Evolutionary conservation across 2,329 filamentous ascomycete species (phyloP), one percentile per base, ranked within the genome.

Genomic region (Colletotrichum sp.): DNA sequence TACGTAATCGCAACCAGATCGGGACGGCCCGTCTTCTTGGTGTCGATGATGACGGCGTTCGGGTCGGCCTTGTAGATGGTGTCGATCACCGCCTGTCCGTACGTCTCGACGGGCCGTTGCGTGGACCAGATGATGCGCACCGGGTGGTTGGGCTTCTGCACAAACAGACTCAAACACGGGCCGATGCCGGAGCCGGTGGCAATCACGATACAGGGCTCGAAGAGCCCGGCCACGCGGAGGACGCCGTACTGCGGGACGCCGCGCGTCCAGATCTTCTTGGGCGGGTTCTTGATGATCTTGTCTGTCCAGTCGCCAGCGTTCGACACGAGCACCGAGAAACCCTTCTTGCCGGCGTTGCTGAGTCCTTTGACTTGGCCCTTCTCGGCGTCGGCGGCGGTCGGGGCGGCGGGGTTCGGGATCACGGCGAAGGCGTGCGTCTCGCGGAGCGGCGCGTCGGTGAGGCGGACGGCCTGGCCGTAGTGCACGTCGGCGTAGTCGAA

Each of bases 361-460:
- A 82, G 77, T 4, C 66, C 70, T 4, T 24, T 21, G 2, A 4
- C 10, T 7, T 61, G 76, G 10, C 66, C 72, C n/a, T 70, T 75
- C 16, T 77, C 71, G n/a, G 62, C 70, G n/a, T 70, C 32, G 16
- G 67, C 56, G 21, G 32, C 76, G 76, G 43, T 32, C 18, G 71
- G 21, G 5, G 77, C 62, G n/a, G 24, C 52, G 4, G 90, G 87
- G 75, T 91, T 89, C 2, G 93, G 92, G 76, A 96, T 94, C 2
- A 93, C 93, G 58, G 94, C 94, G 80, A 96, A 96, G 1, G 92
- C 91, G 84, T 96, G 94, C 88, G 93, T 95, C 83, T 96, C 94
- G 10, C 89, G 84, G 52, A 95, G 86, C 0, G 94, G 93, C 10
- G 88, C 87, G 69, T 89, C 88, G 5, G 93, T 90, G 28, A 95